Evolutionary conservation across 2,329 filamentous ascomycete genomes (phyloP).

Genomic region (Blastomyces emzantsi): DNA sequence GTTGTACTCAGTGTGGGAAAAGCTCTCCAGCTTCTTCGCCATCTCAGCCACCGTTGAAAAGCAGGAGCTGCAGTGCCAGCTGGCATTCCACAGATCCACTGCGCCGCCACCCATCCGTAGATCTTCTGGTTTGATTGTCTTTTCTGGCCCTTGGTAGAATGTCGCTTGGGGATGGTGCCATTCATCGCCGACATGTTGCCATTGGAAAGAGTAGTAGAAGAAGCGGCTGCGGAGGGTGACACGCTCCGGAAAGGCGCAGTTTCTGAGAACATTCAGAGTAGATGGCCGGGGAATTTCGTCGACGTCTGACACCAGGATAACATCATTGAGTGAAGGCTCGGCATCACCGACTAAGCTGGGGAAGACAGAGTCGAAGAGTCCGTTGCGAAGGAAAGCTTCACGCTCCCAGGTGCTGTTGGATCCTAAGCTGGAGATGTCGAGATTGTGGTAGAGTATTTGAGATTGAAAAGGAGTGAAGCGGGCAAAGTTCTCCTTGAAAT

Average conservation of each 20-base stretch:
- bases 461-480: slow-evolving; percentile 45
- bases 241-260: slow-evolving; percentile 46
- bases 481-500: slow-evolving; percentile 45
- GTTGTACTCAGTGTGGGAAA: slow-evolving; percentile 49
- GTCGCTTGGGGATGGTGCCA: slow-evolving; percentile 44
- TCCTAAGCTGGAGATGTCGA: slow-evolving; percentile 27
- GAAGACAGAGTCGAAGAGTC: slow-evolving; percentile 51
- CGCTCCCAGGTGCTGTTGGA: slow-evolving; percentile 38
- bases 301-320: slow-evolving; percentile 31
- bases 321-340: slow-evolving; percentile 20
- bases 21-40: slow-evolving; percentile 48
- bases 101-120: slow-evolving; percentile 32
- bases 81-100: slow-evolving; percentile 42
- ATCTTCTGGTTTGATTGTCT: slow-evolving; percentile 47
- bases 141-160: slow-evolving; percentile 38
- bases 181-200: slow-evolving; percentile 30
- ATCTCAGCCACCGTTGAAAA: slow-evolving; percentile 50
- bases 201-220: slow-evolving; percentile 53
- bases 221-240: slow-evolving; percentile 45
- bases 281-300: slow-evolving; percentile 51
- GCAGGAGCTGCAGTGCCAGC: slow-evolving; percentile 56
- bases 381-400: slow-evolving; percentile 47
- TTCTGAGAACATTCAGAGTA: slow-evolving; percentile 41
- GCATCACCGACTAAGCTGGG: slow-evolving; percentile 32
- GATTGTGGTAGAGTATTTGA: slow-evolving; percentile 53